phyloP scores from a whole-genome alignment of 139 green algal species.

The Microglena sp. region DNA sequence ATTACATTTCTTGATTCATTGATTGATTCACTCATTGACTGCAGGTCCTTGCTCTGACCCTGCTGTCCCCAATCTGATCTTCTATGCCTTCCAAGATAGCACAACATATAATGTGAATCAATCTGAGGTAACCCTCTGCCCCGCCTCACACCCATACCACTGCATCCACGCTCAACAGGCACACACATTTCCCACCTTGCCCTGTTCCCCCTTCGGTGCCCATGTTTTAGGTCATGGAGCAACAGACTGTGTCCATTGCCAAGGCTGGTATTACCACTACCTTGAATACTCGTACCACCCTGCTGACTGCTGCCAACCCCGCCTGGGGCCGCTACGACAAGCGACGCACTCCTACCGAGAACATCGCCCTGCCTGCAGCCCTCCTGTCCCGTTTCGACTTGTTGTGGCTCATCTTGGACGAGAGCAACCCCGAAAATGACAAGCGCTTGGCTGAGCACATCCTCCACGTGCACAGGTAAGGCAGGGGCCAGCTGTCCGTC shows the following conservation, averaged over 20 bases:
- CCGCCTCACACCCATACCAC: too few species aligned
- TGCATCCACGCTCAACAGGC: too few species aligned
- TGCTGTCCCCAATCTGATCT: too few species aligned
- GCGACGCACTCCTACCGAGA: constrained; percentile 79
- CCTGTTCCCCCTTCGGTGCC: background rate
- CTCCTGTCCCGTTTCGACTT: constrained; percentile 85
- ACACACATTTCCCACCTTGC: too few species aligned
- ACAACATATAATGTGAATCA: too few species aligned
- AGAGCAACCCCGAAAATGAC: constrained; percentile 56
- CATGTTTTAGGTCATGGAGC: constrained; percentile 76
- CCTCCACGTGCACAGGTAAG: constrained; percentile 71
- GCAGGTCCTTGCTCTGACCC: too few species aligned
- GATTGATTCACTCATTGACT: too few species aligned
- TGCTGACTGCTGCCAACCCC: constrained; percentile 12
- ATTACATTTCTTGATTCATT: too few species aligned
- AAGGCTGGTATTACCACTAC: constrained; percentile 99
- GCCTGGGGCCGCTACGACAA: constrained; percentile 87
- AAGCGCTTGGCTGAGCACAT: constrained; percentile 80
- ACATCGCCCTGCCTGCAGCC: constrained; percentile 89
- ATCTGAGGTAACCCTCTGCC: too few species aligned
- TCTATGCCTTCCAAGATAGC: too few species aligned
- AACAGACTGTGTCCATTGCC: constrained; percentile 98
- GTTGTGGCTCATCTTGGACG: constrained; percentile 97
- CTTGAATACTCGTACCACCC: constrained; percentile 80
- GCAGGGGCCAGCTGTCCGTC: background rate